Conservation (phyloP, 2,329 filamentous ascomycete species). For the Fusarium falciforme region DNA sequence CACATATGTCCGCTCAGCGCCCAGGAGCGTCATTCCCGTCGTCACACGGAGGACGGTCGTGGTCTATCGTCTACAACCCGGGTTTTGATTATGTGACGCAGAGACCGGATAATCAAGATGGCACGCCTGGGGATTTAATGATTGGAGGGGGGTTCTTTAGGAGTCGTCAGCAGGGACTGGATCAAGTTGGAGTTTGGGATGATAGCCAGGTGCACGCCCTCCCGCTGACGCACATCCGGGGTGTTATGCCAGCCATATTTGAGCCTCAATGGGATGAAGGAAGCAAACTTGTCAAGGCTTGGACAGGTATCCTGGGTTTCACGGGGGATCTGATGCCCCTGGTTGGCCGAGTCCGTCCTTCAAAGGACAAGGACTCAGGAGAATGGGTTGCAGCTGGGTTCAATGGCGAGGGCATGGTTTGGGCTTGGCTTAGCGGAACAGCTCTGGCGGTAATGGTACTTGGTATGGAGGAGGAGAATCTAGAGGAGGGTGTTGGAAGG, state of each 20-base stretch:
- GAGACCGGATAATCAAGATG: conserved; percentile 48
- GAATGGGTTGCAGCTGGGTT: conserved; percentile 67
- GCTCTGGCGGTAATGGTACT: conserved; percentile 60
- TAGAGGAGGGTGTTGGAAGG: conserved; percentile 47
- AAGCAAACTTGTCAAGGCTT: conserved; percentile 52
- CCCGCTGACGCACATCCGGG: conserved; percentile 53
- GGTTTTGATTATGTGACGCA: conserved; percentile 67
- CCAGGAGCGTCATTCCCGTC: conserved; percentile 51
- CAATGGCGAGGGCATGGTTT: conserved; percentile 65
- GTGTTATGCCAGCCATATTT: conserved; percentile 57
- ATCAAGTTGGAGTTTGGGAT: conserved; percentile 59
- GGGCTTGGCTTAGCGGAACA: conserved; percentile 63
- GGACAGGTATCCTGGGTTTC: conserved; percentile 62
- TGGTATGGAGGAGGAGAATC: conserved; percentile 49
- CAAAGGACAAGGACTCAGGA: conserved; percentile 39
- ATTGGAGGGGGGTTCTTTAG: conserved; percentile 64
- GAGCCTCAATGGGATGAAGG: conserved; percentile 50
- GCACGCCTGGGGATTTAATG: conserved; percentile 59
- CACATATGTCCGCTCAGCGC: conserved; percentile 63
- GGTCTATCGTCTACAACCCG: conserved; percentile 60
- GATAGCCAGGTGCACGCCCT: conserved; percentile 57
- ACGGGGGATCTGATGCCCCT: conserved; percentile 63
- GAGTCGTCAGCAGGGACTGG: conserved; percentile 54
- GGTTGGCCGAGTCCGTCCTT: conserved; percentile 55
- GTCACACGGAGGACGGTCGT: conserved; percentile 55